Base-by-base conservation (phyloP, 73 alveolate genomes). In the Halteria grandinella region DNA sequence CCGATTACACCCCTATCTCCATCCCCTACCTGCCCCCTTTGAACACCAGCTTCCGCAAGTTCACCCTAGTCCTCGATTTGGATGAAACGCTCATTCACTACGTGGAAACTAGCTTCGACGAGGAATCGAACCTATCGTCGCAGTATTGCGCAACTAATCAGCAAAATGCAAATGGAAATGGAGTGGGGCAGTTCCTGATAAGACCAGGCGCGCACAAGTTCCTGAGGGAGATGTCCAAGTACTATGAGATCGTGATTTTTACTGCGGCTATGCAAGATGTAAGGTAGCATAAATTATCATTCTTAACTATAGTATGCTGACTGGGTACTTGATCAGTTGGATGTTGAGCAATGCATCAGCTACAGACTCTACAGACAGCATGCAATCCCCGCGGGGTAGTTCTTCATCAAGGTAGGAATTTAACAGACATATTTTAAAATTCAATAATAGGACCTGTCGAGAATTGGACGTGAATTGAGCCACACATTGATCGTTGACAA, bases 391-490 rank as follows among this genome's bases (percentile, higher is more conserved):
- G 33, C 34, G 7, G 85, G 89, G 14, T 23, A 64, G 15, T 45
- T n/a, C 24, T 71, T 18, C 43, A 71, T 51, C 6, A 62, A 57
- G 31, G 69, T 53, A 53, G 8, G n/a, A 17, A 3, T 25, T 18
- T 4, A 25, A 7, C 29, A 25, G 29, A 17, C n/a, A n/a, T n/a
- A 12, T 17, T 20, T 23, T 53, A 53, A 12, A 17, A n/a, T n/a
- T n/a, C 8, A 8, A 12, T 11, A 18, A 53, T 53, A 57, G 73
- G 96, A 89, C 79, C 63, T 89, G 44, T 66, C 89, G 14, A 77
- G 84, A 43, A 43, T 85, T 48, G 96, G 96, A 29, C 85, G 96
- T 71, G 96, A 89, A 52, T 59, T 89, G 51, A 76, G 85, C 36
- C 85, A 79, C 55, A 80, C 84, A 32, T 62, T 89, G 45, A 89